These are phyloP conservation scores for Polymyxa betae DNA, from an alignment of 208 protist genomes.

Conservation along the genomic window DNA sequence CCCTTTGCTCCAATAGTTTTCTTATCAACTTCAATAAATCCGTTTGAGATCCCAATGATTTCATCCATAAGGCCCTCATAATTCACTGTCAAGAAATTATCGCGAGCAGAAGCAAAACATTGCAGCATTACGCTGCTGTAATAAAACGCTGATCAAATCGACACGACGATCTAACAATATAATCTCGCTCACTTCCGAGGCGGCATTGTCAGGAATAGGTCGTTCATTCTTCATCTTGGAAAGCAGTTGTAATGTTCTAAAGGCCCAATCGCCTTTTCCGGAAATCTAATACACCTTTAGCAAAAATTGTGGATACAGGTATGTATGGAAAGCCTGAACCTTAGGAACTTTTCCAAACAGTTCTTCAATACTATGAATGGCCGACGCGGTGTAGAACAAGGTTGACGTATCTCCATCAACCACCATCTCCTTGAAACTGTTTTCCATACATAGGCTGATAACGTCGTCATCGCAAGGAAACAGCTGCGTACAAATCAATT, in stretches of 20 bases:
- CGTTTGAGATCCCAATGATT: slow-evolving; percentile 47
- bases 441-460: background rate
- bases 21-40: slow-evolving; percentile 45
- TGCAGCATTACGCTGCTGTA: slow-evolving; percentile 38
- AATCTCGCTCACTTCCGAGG: background rate
- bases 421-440: background rate
- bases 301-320: background rate
- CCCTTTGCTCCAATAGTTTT: background rate
- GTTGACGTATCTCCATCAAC: background rate
- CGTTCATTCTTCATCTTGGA: slow-evolving; percentile 4
- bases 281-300: background rate
- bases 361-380: background rate
- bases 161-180: slow-evolving; percentile 16
- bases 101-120: background rate
- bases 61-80: slow-evolving; percentile 35
- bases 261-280: slow-evolving; percentile 39
- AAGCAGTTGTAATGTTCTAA: background rate
- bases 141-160: background rate
- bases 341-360: background rate
- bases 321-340: background rate
- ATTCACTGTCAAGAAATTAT: background rate
- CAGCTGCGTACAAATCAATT: background rate
- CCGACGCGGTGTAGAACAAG: background rate
- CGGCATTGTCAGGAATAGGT: background rate
- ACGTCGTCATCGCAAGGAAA: slow-evolving; percentile 44